Base-by-base conservation (phyloP, 495 filamentous ascomycete species). In the Xylaria bambusicola region DNA sequence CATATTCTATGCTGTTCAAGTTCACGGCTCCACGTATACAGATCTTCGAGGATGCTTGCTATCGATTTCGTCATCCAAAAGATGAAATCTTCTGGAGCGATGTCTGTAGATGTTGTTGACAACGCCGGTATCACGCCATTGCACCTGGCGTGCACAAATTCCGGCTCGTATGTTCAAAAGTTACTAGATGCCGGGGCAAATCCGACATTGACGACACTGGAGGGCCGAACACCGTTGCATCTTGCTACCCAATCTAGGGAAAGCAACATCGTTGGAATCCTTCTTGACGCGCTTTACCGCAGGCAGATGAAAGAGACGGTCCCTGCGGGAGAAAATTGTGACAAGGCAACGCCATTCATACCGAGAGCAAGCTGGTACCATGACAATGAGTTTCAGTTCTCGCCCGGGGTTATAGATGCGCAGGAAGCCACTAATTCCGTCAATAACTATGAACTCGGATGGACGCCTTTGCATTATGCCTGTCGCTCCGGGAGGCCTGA, bases 131-230 rank as follows among this genome's bases (percentile, higher is more conserved):
- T 46, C 23, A 46, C 42, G 17, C 42, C 42, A 13, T 13, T 79
- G 21, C 75, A 77, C 51, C 60, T 77, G 7, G 73, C 74, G 40
- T 67, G 72, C 2, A 65, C 62, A 0, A 38, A 58, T 6, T 75
- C 74, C 4, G 72, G 75, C 47, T 35, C 45, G n/a, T 41, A 61
- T n/a, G 60, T 74, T 9, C 58, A 36, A 9, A 58, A 57, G 15
- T 57, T 81, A n/a, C 66, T 81, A n/a, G 27, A 55, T 12, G 62
- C 62, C 0, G 77, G 77, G 4, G 74, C 72, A 2, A 60, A 72
- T 48, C 23, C 63, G 13, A 59, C 60, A 8, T 38, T 36, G 12
- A 24, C 21, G 6, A 76, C 76, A 0, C 56, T 66, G 17, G 63
- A 76, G 13, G 65, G 70, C 1, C 55, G 65, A 15, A 78, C 71